These are phyloP conservation scores for Trichoderma breve DNA, from an alignment of 2,329 filamentous ascomycete genomes.

Conservation along the genomic window DNA sequence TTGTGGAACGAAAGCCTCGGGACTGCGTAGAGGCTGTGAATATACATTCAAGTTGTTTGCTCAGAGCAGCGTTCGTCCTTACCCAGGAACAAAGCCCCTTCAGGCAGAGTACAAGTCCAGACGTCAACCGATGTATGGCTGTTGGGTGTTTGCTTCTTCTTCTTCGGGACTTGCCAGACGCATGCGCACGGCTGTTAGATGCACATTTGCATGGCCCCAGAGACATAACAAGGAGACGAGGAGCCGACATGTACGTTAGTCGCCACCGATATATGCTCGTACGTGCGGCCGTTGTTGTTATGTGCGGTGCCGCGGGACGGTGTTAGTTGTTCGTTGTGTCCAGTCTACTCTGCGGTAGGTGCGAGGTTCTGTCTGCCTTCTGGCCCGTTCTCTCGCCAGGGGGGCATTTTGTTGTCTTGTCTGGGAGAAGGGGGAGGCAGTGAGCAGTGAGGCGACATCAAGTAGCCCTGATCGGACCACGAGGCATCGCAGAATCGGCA, in stretches of 20 bases:
- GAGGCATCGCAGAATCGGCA: constrained; percentile 22
- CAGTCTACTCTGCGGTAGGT: constrained; percentile 16
- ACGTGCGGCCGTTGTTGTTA: constrained; percentile 17
- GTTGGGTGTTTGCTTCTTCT: constrained; percentile 22
- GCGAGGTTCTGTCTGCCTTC: constrained; percentile 21
- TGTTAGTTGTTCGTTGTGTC: constrained; percentile 12
- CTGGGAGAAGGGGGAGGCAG: constrained; percentile 16
- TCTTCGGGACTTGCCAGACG: constrained; percentile 13
- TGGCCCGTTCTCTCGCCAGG: constrained; percentile 20
- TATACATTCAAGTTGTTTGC: constrained; percentile 17
- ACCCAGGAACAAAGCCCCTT: constrained; percentile 18
- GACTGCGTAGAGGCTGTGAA: constrained; percentile 20
- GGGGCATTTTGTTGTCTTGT: constrained; percentile 10
- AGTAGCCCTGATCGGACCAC: constrained; percentile 29
- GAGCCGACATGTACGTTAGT: constrained; percentile 19
- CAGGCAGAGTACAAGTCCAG: constrained; percentile 18
- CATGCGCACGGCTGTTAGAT: constrained; percentile 14
- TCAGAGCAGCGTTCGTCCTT: constrained; percentile 13
- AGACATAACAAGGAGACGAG: constrained; percentile 3
- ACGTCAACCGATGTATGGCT: constrained; percentile 23
- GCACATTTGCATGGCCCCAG: constrained; percentile 11
- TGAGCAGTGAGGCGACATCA: constrained; percentile 22
- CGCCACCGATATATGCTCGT: constrained; percentile 3
- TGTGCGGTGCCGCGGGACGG: constrained; percentile 8
- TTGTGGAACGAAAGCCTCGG: constrained; percentile 16